A percentile compares a stretch with the other conserved stretches of the same genome.
Conservation (phyloP, 495 filamentous ascomycete species). For the Trichoderma gamsii region DNA sequence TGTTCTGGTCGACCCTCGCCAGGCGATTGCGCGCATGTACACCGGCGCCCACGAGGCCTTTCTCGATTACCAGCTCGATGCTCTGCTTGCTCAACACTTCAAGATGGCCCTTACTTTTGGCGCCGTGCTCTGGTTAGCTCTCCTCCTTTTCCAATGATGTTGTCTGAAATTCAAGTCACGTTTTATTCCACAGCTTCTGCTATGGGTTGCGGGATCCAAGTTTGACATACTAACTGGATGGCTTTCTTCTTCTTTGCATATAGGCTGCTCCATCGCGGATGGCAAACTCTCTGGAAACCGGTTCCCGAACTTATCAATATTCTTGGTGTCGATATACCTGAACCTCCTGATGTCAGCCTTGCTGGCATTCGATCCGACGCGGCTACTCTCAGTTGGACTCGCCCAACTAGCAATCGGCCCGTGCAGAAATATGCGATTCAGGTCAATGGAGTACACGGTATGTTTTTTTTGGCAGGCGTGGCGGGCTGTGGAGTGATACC, state of each 20-base stretch:
- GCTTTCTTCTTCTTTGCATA: not conserved
- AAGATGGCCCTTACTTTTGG: conserved; percentile 9
- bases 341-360: conserved; percentile 83
- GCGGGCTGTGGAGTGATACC: not conserved
- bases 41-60: conserved; percentile 16
- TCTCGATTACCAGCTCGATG: conserved; percentile 26
- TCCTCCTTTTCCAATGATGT: not conserved
- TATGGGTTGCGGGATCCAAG: too few relatives aligned
- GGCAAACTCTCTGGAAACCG: conserved; percentile 80
- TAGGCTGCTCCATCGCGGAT: conserved; percentile 76
- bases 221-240: not conserved
- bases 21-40: not conserved
- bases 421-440: conserved; percentile 85
- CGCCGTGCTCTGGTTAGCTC: conserved; percentile 15
- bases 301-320: conserved; percentile 85
- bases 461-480: conserved; percentile 22
- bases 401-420: conserved; percentile 67
- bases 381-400: conserved; percentile 87
- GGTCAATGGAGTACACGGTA: conserved; percentile 87
- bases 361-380: conserved; percentile 81
- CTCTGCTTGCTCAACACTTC: conserved; percentile 23
- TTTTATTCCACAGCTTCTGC: too few relatives aligned
- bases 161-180: too few relatives aligned
- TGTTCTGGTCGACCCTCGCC: not conserved
- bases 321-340: conserved; percentile 87